A percentile compares a stretch with the other conserved stretches of the same genome.
phyloP scores from a whole-genome alignment of 306 rosid species.

The Notholithocarpus densiflorus region DNA sequence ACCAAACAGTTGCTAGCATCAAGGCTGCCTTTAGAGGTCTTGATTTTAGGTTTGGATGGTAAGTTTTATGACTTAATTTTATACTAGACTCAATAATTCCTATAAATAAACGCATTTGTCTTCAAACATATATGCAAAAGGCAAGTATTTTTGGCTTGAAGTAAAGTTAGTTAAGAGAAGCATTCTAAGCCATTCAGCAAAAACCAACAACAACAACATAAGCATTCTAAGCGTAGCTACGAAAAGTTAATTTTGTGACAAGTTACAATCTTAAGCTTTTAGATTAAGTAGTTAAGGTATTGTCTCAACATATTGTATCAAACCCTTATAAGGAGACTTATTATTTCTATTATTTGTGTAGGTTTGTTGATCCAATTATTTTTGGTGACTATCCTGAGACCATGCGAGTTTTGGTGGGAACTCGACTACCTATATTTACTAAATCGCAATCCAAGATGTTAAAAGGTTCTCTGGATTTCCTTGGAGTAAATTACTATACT shows the following conservation, averaged over 20 bases:
- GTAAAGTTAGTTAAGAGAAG: too few species aligned
- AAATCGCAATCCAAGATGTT: slow-evolving; percentile 1
- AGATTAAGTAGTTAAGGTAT: too few species aligned
- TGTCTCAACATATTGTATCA: background rate
- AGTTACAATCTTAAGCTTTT: too few species aligned
- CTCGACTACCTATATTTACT: slow-evolving; percentile 26
- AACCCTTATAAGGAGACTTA: background rate
- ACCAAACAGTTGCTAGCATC: slow-evolving; percentile 17
- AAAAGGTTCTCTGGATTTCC: slow-evolving; percentile 26
- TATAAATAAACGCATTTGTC: too few species aligned
- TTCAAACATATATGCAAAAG: too few species aligned
- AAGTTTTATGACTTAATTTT: background rate
- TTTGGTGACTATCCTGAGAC: slow-evolving; percentile 25
- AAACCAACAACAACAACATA: too few species aligned
- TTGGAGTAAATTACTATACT: slow-evolving; percentile 28
- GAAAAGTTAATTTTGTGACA: too few species aligned
- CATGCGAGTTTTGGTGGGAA: slow-evolving; percentile 15
- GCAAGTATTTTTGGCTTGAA: too few species aligned
- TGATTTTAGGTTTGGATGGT: slow-evolving; percentile 47
- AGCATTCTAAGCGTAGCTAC: too few species aligned
- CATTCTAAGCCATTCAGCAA: too few species aligned
- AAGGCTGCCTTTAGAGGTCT: slow-evolving; percentile 35
- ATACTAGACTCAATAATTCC: too few species aligned
- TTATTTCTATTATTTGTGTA: background rate
- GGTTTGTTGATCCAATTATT: slow-evolving; percentile 20